Evolutionary conservation across 1,284 basidiomycete species (phyloP).

Genomic region (Trametes pubescens): DNA sequence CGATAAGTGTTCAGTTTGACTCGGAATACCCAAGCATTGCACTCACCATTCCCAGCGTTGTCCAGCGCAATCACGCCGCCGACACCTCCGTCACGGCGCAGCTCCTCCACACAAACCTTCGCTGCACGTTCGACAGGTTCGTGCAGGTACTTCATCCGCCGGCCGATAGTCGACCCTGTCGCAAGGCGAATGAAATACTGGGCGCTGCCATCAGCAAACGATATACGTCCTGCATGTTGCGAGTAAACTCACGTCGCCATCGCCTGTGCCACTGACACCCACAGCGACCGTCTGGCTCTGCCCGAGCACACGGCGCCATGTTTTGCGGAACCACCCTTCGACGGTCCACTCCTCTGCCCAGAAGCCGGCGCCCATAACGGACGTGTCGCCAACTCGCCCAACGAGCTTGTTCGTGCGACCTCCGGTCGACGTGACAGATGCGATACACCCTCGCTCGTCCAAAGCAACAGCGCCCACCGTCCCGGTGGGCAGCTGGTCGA

Average conservation of each 20-base stretch:
- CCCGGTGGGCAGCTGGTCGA: conserved; percentile 74
- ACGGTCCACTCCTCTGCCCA: conserved; percentile 82
- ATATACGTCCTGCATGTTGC: neutral
- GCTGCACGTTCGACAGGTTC: conserved; percentile 67
- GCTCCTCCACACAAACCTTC: conserved; percentile 58
- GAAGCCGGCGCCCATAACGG: conserved; percentile 79
- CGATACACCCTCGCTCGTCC: conserved; percentile 76
- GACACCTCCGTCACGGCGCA: conserved; percentile 61
- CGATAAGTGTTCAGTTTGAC: neutral
- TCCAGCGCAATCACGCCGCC: conserved; percentile 81
- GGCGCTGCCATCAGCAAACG: neutral
- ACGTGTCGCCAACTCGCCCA: conserved; percentile 84
- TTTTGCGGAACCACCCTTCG: conserved; percentile 47
- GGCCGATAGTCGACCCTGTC: conserved; percentile 71
- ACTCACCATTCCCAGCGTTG: conserved; percentile 42
- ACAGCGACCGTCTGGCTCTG: conserved; percentile 56
- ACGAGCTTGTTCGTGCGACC: conserved; percentile 85
- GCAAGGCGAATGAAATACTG: conserved; percentile 82
- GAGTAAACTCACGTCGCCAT: conserved; percentile 70
- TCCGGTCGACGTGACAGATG: conserved; percentile 79
- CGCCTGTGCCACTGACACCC: conserved; percentile 84
- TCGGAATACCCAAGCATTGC: neutral
- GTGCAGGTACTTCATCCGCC: conserved; percentile 67
- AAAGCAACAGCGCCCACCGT: conserved; percentile 87
- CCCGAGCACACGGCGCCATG: conserved; percentile 52